Evolutionary conservation across 768 basidiomycete species (phyloP).

Genomic region (Mycena vulgaris): DNA sequence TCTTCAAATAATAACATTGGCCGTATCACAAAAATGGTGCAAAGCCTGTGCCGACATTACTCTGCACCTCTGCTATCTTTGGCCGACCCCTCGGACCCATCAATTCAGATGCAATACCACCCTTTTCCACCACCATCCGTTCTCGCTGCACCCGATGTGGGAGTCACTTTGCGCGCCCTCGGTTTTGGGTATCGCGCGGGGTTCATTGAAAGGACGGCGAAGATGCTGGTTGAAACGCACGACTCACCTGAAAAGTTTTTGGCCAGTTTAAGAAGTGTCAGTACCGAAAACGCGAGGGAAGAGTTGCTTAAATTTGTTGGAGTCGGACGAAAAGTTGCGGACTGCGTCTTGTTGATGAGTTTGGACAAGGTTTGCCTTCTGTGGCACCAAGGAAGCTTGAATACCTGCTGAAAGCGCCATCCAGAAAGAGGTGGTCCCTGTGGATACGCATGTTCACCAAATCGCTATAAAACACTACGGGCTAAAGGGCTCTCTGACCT

Average conservation of each 20-base stretch:
- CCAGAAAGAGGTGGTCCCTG: conserved; percentile 89
- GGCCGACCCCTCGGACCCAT: conserved; percentile 49
- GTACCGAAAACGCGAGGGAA: conserved; percentile 74
- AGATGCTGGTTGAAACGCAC: conserved; percentile 78
- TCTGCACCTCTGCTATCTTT: conserved; percentile 77
- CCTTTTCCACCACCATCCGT: conserved; percentile 88
- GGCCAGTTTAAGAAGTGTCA: conserved; percentile 60
- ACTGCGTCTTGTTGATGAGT: conserved; percentile 95
- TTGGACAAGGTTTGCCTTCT: conserved; percentile 78
- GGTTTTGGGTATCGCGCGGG: conserved; percentile 97
- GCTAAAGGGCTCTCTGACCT: conserved; percentile 60
- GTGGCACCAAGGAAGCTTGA: background rate
- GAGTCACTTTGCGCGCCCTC: conserved; percentile 77
- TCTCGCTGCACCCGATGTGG: conserved; percentile 72
- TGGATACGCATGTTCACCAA: conserved; percentile 96
- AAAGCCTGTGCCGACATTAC: conserved; percentile 83
- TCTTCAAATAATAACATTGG: conserved; percentile 97
- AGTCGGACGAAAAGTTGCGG: conserved; percentile 97
- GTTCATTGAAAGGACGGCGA: conserved; percentile 88
- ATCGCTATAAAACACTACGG: conserved; percentile 89
- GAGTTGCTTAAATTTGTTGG: conserved; percentile 89
- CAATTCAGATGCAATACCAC: conserved; percentile 64
- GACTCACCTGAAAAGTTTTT: conserved; percentile 79
- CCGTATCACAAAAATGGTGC: conserved; percentile 95
- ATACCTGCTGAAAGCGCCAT: conserved; percentile 6